Percentiles rank a stretch among this genome's conserved stretches.
Conservation (phyloP, 495 filamentous ascomycete species). For the Pyrenula massariospora region DNA sequence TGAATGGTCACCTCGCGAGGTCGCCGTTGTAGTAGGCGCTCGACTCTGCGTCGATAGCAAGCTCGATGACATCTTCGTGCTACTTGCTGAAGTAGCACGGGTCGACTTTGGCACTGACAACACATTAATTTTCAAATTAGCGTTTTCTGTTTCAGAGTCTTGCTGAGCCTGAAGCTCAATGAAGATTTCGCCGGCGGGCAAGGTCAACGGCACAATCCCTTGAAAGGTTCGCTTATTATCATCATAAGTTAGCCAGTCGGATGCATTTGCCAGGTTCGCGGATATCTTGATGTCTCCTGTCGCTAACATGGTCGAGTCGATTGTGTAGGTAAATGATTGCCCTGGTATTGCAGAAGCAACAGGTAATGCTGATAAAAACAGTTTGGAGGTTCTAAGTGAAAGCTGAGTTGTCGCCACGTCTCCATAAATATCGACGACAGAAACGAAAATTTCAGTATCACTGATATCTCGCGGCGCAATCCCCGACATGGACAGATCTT, state of each 20-base stretch:
- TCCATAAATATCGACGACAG: conserved; percentile 49
- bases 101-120: conserved; percentile 8
- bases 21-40: neutral
- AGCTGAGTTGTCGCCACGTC: conserved; percentile 56
- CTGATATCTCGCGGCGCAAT: conserved; percentile 42
- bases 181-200: neutral
- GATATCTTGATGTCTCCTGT: conserved; percentile 41
- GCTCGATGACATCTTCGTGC: conserved; percentile 1
- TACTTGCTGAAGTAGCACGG: neutral
- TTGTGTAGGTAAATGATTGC: conserved; percentile 48
- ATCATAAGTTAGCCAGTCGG: conserved; percentile 60
- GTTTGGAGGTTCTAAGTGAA: conserved; percentile 36
- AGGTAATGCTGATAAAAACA: conserved; percentile 30
- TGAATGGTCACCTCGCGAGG: neutral
- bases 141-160: conserved; percentile 28
- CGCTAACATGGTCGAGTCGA: conserved; percentile 43
- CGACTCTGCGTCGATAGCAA: neutral
- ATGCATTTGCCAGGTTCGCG: conserved; percentile 35
- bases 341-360: conserved; percentile 48
- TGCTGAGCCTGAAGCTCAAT: conserved; percentile 41
- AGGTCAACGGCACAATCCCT: conserved; percentile 45
- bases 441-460: conserved; percentile 54
- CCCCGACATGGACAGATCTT: conserved; percentile 52
- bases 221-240: conserved; percentile 39
- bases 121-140: conserved; percentile 40